Evolutionary conservation across 2,329 filamentous ascomycete genomes (phyloP), one percentile per base, ranked within the genome.

Genomic region (Orbilia quercus): DNA sequence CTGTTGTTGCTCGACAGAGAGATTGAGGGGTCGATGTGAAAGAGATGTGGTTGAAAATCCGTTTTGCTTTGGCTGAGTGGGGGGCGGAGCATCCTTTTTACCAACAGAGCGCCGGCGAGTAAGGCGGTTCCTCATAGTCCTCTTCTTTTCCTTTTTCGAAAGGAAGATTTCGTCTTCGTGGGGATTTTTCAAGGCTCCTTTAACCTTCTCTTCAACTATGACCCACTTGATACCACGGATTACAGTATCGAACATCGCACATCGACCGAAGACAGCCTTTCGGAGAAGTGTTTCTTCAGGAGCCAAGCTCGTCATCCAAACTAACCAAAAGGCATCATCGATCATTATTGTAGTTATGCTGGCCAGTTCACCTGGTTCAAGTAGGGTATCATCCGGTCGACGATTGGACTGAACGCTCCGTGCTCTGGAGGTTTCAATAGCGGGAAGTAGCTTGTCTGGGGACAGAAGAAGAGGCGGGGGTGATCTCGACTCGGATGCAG

Each of bases 251-350:
- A 98, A 86, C 40, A 99, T 85, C 18, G 95, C 92, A 79, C 95
- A 99, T 75, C 95, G 87, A 38, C 95, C 95, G 80, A 99, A 99
- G 0, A 93, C 92, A 4, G 93, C 90, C 80, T 99, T 99, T 73
- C 95, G 88, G 50, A 89, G 86, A 0, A 88, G 82, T 0, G 93
- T 91, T 82, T 99, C 95, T 78, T 99, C 95, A 0, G 89, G 90
- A 1, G 94, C 92, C 78, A 99, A 83, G 84, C 94, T 98, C 77
- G 88, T 96, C 85, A 99, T 98, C 95, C 95, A 99, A 2, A 98
- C 95, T 94, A 95, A 98, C 95, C 95, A 99, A 81, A 99, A 99
- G 0, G 92, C 90, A 80, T 98, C 94, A 77, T 99, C 95, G 3
- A 99, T 84, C 75, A 95, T 89, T 66, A 98, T 87, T 38, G 86